Conservation (phyloP, 805 yeast species). For the Monosporozyma aquatica region DNA sequence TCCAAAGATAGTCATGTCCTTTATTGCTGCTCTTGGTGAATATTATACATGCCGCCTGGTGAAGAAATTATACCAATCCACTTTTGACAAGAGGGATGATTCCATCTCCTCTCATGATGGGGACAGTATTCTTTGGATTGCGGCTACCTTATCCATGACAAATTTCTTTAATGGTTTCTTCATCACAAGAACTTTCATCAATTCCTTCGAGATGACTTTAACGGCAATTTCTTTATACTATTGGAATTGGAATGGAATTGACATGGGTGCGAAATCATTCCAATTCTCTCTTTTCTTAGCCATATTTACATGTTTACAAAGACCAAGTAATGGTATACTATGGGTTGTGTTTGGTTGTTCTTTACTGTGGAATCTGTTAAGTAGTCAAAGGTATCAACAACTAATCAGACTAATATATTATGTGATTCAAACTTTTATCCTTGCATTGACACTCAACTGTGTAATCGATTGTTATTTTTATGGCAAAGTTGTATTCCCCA, state of each 20-base stretch:
- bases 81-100: background rate
- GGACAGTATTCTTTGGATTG: conserved; percentile 11
- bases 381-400: conserved; percentile 7
- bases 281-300: conserved; percentile 43
- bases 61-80: conserved; percentile 16
- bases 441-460: conserved; percentile 33
- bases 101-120: background rate
- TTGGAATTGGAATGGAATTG: conserved; percentile 56
- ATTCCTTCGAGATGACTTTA: conserved; percentile 66
- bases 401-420: conserved; percentile 14
- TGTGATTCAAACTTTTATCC: conserved; percentile 13
- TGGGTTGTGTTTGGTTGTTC: conserved; percentile 59
- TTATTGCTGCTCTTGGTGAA: conserved; percentile 68
- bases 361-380: conserved; percentile 15
- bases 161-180: conserved; percentile 68
- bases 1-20: conserved; percentile 65
- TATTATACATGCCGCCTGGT: conserved; percentile 45
- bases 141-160: conserved; percentile 17
- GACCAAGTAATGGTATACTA: conserved; percentile 77
- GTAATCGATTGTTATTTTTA: conserved; percentile 55
- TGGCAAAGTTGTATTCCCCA: conserved; percentile 47
- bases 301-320: conserved; percentile 52
- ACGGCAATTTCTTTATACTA: conserved; percentile 56
- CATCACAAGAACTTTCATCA: conserved; percentile 76
- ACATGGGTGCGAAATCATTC: conserved; percentile 14